These are phyloP conservation scores for Daldinia sp. DNA, from an alignment of 2,329 filamentous ascomycete genomes.

Conservation along the genomic window DNA sequence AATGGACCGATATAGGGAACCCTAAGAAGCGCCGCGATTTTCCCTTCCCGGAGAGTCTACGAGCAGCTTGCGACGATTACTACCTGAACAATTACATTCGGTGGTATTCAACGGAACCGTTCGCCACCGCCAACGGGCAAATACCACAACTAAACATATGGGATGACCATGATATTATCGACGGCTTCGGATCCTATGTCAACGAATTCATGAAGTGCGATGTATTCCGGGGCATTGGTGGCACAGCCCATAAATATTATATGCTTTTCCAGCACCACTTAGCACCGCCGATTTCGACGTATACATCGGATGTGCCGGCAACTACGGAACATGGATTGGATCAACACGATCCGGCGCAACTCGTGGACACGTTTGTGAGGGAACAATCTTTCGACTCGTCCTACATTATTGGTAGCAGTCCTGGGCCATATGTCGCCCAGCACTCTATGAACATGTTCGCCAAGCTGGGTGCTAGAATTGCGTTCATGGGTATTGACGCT, in stretches of 20 bases:
- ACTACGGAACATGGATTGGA: conserved; percentile 69
- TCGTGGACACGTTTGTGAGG: conserved; percentile 79
- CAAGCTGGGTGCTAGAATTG: conserved; percentile 83
- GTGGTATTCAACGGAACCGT: conserved; percentile 86
- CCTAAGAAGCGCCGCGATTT: conserved; percentile 83
- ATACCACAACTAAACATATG: conserved; percentile 98
- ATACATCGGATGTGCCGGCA: conserved; percentile 74
- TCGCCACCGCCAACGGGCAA: conserved; percentile 86
- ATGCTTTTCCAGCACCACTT: conserved; percentile 97
- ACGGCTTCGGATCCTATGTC: conserved; percentile 93
- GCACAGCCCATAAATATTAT: conserved; percentile 97
- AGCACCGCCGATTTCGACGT: conserved; percentile 86
- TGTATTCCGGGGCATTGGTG: conserved; percentile 92
- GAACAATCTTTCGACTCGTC: conserved; percentile 68
- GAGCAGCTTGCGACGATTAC: conserved; percentile 86
- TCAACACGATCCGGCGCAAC: conserved; percentile 76
- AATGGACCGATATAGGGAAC: conserved; percentile 87
- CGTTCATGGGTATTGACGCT: conserved; percentile 90
- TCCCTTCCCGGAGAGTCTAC: conserved; percentile 82
- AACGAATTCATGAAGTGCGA: conserved; percentile 93
- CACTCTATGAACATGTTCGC: conserved; percentile 89
- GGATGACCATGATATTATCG: conserved; percentile 96
- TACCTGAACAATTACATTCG: conserved; percentile 91
- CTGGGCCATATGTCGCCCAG: conserved; percentile 90
- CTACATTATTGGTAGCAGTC: conserved; percentile 82